A percentile compares a stretch with the other conserved stretches of the same genome.
Evolutionary conservation across 2,329 filamentous ascomycete genomes (phyloP).

Genomic region (Paramyrothecium roridum): DNA sequence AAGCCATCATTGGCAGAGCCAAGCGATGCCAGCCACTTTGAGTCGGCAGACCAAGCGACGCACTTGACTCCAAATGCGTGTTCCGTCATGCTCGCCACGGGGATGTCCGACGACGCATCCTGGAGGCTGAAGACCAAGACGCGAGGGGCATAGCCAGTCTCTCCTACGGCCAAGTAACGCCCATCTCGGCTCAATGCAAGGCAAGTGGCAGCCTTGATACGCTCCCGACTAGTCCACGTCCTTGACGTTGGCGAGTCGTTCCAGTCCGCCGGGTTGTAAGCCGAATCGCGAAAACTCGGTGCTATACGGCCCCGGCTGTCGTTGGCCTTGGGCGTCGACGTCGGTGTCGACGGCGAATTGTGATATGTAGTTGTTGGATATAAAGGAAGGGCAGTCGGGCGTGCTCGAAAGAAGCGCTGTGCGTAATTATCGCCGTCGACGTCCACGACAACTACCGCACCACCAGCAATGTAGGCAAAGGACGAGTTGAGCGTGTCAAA

Average conservation of each 20-base stretch:
- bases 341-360: constrained; percentile 48
- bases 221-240: constrained; percentile 84
- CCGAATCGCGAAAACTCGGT: constrained; percentile 43
- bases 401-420: constrained; percentile 88
- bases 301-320: constrained; percentile 59
- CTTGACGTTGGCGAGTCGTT: constrained; percentile 64
- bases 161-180: constrained; percentile 84
- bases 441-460: constrained; percentile 85
- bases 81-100: constrained; percentile 81
- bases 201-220: constrained; percentile 92
- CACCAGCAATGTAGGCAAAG: constrained; percentile 91
- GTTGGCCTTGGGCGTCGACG: constrained; percentile 57
- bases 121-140: constrained; percentile 86
- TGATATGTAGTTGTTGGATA: constrained; percentile 53
- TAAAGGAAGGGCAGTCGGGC: constrained; percentile 70
- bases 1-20: constrained; percentile 91
- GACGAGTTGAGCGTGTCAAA: constrained; percentile 77
- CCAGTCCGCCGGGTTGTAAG: constrained; percentile 45
- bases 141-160: constrained; percentile 90
- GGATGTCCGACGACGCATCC: constrained; percentile 75
- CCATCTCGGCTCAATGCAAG: constrained; percentile 85
- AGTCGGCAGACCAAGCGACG: constrained; percentile 86
- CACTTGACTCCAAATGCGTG: constrained; percentile 87
- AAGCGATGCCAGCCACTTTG: constrained; percentile 81
- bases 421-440: constrained; percentile 65